A percentile compares a stretch with the other conserved stretches of the same genome.
phyloP scores from a whole-genome alignment of 2,329 filamentous ascomycete species.

The Fusarium pseudonygamai region DNA sequence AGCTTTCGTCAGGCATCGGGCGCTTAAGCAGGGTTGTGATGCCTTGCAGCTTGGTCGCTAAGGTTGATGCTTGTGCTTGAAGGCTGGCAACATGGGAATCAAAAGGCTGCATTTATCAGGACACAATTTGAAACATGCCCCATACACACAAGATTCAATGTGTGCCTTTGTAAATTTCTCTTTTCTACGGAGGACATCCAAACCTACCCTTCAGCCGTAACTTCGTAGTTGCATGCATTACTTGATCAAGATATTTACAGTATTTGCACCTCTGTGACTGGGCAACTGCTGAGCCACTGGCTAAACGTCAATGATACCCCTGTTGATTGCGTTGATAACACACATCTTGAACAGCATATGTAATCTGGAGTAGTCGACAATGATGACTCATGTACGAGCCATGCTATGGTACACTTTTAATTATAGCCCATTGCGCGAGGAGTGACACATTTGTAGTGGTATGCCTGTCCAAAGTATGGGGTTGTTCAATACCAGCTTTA shows the following conservation, averaged over 20 bases:
- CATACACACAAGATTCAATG: conserved; percentile 2
- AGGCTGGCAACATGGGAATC: background rate
- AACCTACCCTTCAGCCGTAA: background rate
- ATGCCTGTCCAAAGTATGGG: background rate
- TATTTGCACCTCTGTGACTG: background rate
- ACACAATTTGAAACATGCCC: conserved; percentile 16
- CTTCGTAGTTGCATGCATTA: background rate
- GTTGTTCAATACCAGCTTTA: background rate
- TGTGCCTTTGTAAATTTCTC: background rate
- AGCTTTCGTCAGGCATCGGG: conserved; percentile 10
- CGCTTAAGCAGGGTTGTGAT: conserved; percentile 22
- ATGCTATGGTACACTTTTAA: background rate
- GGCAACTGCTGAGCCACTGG: conserved; percentile 36
- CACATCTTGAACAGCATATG: background rate
- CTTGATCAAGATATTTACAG: conserved; percentile 1
- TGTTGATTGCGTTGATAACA: conserved; percentile 22
- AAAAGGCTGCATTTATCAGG: conserved; percentile 9
- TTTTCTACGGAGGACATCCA: background rate
- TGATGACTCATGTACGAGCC: background rate
- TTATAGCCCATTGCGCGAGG: background rate
- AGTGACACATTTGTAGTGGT: background rate
- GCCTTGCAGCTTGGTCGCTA: conserved; percentile 3
- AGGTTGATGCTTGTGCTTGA: conserved; percentile 2
- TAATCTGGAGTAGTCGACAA: background rate
- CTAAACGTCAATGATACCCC: conserved; percentile 32